A percentile compares a stretch with the other conserved stretches of the same genome.
These are phyloP conservation scores for Pseudocohnilembus persalinus DNA, from an alignment of 169 alveolate species.

Conservation along the genomic window DNA sequence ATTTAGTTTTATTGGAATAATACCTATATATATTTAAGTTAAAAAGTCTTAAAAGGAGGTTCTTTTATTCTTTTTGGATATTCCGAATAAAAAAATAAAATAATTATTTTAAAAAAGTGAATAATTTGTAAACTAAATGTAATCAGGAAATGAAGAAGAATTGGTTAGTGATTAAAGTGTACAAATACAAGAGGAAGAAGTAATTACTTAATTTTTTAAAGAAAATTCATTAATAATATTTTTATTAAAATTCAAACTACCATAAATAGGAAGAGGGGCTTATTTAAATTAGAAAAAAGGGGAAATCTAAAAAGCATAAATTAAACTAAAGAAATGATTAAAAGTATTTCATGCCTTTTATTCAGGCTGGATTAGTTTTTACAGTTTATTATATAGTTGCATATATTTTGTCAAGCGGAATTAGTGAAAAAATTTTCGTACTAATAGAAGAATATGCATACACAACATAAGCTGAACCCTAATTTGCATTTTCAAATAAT, in stretches of 20 bases:
- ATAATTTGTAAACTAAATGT: constrained; percentile 23
- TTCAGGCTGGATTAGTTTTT: neutral
- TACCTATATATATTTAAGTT: constrained; percentile 20
- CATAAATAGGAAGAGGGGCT: neutral
- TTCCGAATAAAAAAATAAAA: constrained; percentile 12
- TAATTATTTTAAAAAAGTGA: constrained; percentile 21
- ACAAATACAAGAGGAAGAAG: constrained; percentile 4
- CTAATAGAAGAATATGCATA: neutral
- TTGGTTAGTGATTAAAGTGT: constrained; percentile 8
- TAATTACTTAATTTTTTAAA: neutral
- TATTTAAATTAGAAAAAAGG: neutral
- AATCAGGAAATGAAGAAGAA: constrained; percentile 32
- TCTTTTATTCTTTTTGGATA: constrained; percentile 6
- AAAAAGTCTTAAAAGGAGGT: constrained; percentile 16
- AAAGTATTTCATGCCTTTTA: neutral
- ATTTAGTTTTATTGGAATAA: neutral
- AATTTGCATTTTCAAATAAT: neutral
- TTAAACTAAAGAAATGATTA: neutral
- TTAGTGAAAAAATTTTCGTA: no score
- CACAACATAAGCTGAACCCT: neutral
- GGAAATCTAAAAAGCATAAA: neutral
- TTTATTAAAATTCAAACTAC: neutral
- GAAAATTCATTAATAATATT: constrained; percentile 2
- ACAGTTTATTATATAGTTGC: neutral
- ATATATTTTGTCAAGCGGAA: neutral